Conservation (phyloP, 805 yeast species). For the Lipomyces mesembrius region DNA sequence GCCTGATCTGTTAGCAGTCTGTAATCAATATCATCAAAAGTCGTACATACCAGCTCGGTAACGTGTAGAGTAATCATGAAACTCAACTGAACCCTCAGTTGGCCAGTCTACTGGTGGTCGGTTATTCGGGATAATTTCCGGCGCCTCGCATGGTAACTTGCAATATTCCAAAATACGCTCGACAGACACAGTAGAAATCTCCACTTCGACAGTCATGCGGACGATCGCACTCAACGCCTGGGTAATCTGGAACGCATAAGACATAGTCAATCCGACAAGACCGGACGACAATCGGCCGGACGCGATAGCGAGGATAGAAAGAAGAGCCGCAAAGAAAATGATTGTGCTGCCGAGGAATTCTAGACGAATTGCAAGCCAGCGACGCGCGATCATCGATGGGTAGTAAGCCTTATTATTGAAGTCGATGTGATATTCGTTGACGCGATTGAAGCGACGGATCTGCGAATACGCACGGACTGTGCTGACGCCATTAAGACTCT, state of each 20-base stretch:
- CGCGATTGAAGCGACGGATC: constrained; percentile 59
- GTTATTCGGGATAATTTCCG: constrained; percentile 61
- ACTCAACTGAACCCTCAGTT: constrained; percentile 63
- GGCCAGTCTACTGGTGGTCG: constrained; percentile 82
- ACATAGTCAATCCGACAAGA: constrained; percentile 87
- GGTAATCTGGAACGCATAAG: constrained; percentile 90
- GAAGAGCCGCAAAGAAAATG: constrained; percentile 81
- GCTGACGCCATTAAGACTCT: constrained; percentile 73
- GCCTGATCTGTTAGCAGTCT: constrained; percentile 39
- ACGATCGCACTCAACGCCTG: constrained; percentile 96
- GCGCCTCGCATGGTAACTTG: constrained; percentile 76
- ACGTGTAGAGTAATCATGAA: constrained; percentile 76
- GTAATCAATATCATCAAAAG: not conserved
- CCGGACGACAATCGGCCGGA: constrained; percentile 84
- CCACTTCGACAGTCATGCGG: constrained; percentile 97
- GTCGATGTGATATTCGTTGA: constrained; percentile 66
- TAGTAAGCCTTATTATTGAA: constrained; percentile 87
- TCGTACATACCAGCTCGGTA: constrained; percentile 63
- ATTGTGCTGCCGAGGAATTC: constrained; percentile 89
- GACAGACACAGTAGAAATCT: constrained; percentile 93
- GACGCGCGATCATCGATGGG: constrained; percentile 88
- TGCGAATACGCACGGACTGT: constrained; percentile 79
- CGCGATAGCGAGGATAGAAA: constrained; percentile 70
- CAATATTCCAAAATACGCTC: constrained; percentile 93
- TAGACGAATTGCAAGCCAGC: constrained; percentile 95